Base-by-base conservation (phyloP, 805 yeast genomes). In the Candida multigemmis region DNA sequence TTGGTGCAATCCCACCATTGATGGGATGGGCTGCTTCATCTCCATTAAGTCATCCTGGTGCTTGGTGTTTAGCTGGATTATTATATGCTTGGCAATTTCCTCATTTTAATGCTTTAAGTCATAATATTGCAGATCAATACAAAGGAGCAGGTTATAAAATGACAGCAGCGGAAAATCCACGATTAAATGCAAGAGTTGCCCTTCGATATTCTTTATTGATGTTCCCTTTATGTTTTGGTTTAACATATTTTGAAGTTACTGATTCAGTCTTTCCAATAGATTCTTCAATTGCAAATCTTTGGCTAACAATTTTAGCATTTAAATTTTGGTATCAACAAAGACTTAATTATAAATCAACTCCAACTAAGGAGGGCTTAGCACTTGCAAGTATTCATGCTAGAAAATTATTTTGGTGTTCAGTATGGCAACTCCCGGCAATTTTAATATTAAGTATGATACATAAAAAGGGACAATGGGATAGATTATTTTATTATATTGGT, bases 11-110 rank as follows among this genome's bases (percentile, higher is more conserved):
- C 24, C 98, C 98, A 0, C 98, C 98, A 12, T 65, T 91, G 26
- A 91, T 91, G 98, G 98, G 98, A 2, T 91, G 98, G 98, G 96
- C 95, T 2, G 65, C 67, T 1, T 81, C 95, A 8, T 74, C 84
- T 3, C 71, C 86, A 1, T 55, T 87, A 19, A 39, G 68, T 3
- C 83, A 85, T 36, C 96, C 97, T 0, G 96, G 91, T 6, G 93
- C 94, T 3, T 89, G 97, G 97, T 75, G 87, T 46, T 60, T 91
- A 14, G 96, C 96, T 1, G 84, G 80, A 0, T 57, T 91, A 27
- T 58, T 91, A 21, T 91, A 82, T 47, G 95, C 96, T 5, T 91
- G 98, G 98, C 98, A 91, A 53, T 91, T 91, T 53, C 98, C 98
- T 2, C 98, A 91, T 51, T 91, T 91, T 62, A 91, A 89, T 56